phyloP scores from a whole-genome alignment of 2,329 filamentous ascomycete species.

The Incumbomyces lentus region DNA sequence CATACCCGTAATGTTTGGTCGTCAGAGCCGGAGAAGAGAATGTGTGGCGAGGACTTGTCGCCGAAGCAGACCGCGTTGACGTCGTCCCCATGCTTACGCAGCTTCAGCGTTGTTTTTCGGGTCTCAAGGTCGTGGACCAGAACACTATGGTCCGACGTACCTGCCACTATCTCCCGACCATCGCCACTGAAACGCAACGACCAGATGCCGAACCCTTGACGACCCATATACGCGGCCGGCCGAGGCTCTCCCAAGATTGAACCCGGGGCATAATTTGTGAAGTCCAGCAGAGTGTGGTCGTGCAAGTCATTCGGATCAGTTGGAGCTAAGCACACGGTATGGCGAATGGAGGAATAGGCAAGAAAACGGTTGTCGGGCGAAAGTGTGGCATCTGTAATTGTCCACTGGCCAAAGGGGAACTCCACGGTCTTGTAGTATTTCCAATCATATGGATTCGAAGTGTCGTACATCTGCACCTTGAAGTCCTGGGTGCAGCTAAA shows the following conservation, averaged over 20 bases:
- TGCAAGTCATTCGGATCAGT: constrained; percentile 75
- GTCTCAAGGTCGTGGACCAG: constrained; percentile 90
- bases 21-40: constrained; percentile 91
- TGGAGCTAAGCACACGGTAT: constrained; percentile 70
- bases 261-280: constrained; percentile 39
- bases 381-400: constrained; percentile 83
- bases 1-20: constrained; percentile 91
- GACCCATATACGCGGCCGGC: constrained; percentile 20
- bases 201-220: constrained; percentile 54
- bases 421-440: constrained; percentile 83
- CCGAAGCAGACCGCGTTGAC: constrained; percentile 97
- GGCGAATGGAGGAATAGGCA: constrained; percentile 82
- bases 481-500: constrained; percentile 89
- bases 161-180: constrained; percentile 79
- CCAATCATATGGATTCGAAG: constrained; percentile 90
- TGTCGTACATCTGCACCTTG: constrained; percentile 93
- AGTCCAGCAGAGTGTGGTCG: constrained; percentile 70
- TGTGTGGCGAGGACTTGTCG: constrained; percentile 77
- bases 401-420: constrained; percentile 87
- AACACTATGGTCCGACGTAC: constrained; percentile 67
- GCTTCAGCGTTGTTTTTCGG: constrained; percentile 59
- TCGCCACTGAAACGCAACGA: constrained; percentile 88
- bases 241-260: constrained; percentile 3
- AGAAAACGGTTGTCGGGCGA: constrained; percentile 87
- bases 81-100: constrained; percentile 72